Evolutionary conservation across 768 basidiomycete species (phyloP), one percentile per base, ranked within the genome.

Genomic region (Postia placenta): DNA sequence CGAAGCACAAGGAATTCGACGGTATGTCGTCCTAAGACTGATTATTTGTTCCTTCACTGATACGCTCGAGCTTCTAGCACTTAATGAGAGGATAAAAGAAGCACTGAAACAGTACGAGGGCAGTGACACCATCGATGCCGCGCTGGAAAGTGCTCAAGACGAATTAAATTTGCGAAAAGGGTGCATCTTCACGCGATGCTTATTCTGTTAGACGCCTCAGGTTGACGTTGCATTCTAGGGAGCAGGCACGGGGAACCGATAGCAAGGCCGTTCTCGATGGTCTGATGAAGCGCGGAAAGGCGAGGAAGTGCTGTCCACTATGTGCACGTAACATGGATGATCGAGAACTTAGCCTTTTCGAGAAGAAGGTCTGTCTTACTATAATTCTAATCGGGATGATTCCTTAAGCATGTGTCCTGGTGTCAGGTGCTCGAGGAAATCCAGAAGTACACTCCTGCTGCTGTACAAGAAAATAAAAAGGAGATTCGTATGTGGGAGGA

Each of bases 301-400:
- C 73, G 43, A 78, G 83, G 53, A 82, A 85, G 59, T 64, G 73
- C 0, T 99, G 95, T 59, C 71, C 78, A 11, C 82, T 81, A 6
- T 98, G 95, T 61, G 80, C 82, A 56, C 79, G 93, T 1, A 71
- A 71, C 33, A 67, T 97, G 60, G 68, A 76, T 19, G 74, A 76
- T 23, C 59, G 62, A 1, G 83, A 83, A 38, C 56, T 78, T 40
- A 66, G 67, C 0, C 72, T 75, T 0, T 88, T 93, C 52, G 86
- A 93, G 63, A 76, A 74, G 67, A 81, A 81, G 58, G 64, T 64
- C 22, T 14, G 91, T 89, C 49, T 45, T 82, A 19, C 45, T 36
- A 4, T 23, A 11, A 19, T 36, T 2, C 11, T 20, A 28, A 33
- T 11, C 9, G 6, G 12, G 23, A 4, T 25, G 20, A 20, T 11